Evolutionary conservation across 805 yeast genomes (phyloP).

Genomic region (Kazachstania taianensis): DNA sequence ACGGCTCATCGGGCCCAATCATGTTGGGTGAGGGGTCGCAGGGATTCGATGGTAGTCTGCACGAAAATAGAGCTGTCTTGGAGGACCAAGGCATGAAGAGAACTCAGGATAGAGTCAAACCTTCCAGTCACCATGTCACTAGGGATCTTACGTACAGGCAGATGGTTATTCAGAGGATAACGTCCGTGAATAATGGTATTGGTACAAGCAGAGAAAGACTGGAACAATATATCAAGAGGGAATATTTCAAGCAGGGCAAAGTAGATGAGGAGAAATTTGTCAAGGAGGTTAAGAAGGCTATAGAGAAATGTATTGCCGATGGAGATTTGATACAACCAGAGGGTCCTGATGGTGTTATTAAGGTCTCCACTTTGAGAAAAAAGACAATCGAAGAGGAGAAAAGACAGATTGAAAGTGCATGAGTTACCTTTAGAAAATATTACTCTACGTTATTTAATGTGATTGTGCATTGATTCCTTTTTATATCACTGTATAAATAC

Average conservation of each 20-base stretch:
- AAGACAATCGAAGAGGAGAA: neutral
- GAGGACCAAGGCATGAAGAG: conserved; percentile 5
- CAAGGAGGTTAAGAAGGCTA: conserved; percentile 52
- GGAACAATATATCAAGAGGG: conserved; percentile 66
- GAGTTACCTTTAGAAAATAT: too few relatives aligned
- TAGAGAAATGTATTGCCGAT: conserved; percentile 70
- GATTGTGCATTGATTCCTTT: too few relatives aligned
- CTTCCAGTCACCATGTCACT: neutral
- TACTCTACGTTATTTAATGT: too few relatives aligned
- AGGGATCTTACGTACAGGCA: conserved; percentile 11
- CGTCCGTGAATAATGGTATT: conserved; percentile 64
- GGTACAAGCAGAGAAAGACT: conserved; percentile 81
- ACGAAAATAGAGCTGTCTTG: conserved; percentile 1
- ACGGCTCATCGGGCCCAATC: conserved; percentile 85
- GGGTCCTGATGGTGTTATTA: conserved; percentile 45
- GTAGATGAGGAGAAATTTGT: conserved; percentile 52
- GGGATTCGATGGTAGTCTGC: conserved; percentile 1
- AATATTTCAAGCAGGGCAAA: conserved; percentile 28
- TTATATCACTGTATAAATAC: too few relatives aligned
- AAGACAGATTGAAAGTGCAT: neutral
- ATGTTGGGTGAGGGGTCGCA: conserved; percentile 34
- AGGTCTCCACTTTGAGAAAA: conserved; percentile 16
- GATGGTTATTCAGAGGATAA: conserved; percentile 18
- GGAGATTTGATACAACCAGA: conserved; percentile 77
- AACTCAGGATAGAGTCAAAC: neutral